Percentiles rank a stretch among this genome's conserved stretches.
Evolutionary conservation across 805 yeast species (phyloP).

Genomic region (Spathaspora sp.): DNA sequence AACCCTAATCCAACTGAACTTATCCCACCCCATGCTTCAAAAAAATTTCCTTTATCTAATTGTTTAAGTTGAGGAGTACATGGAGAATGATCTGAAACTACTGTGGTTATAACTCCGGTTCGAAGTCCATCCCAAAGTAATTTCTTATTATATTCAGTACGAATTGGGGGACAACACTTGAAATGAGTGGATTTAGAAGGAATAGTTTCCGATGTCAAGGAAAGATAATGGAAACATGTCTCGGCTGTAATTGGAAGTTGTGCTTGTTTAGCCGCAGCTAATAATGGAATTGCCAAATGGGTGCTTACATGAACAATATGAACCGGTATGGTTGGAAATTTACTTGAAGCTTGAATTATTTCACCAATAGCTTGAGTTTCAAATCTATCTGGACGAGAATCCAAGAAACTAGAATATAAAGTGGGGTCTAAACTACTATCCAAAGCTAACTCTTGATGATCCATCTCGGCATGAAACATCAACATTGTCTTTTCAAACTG

Average conservation of each 20-base stretch:
- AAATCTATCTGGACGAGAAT: conserved; percentile 84
- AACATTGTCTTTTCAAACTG: conserved; percentile 64
- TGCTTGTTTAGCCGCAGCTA: conserved; percentile 58
- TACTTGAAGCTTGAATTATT: conserved; percentile 59
- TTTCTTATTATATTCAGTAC: conserved; percentile 67
- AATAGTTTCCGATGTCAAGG: conserved; percentile 73
- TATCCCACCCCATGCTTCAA: conserved; percentile 96
- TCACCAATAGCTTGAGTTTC: conserved; percentile 81
- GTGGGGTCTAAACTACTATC: conserved; percentile 45
- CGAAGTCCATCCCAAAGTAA: conserved; percentile 76
- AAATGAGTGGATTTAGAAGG: conserved; percentile 75
- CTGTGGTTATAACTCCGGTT: conserved; percentile 66
- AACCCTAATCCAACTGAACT: conserved; percentile 90
- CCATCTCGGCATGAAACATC: conserved; percentile 92
- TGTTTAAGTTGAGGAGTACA: conserved; percentile 91
- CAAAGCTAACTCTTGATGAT: conserved; percentile 15
- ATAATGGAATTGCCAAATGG: conserved; percentile 72
- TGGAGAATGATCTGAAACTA: conserved; percentile 94
- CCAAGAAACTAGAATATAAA: conserved; percentile 66
- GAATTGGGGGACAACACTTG: conserved; percentile 95
- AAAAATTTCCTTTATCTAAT: conserved; percentile 77
- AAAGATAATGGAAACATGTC: conserved; percentile 90
- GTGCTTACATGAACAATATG: conserved; percentile 93
- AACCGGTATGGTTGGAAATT: conserved; percentile 58
- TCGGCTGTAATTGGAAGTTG: conserved; percentile 75